Base-by-base conservation (phyloP, 1,284 basidiomycete species). In the Cronartium quercuum region DNA sequence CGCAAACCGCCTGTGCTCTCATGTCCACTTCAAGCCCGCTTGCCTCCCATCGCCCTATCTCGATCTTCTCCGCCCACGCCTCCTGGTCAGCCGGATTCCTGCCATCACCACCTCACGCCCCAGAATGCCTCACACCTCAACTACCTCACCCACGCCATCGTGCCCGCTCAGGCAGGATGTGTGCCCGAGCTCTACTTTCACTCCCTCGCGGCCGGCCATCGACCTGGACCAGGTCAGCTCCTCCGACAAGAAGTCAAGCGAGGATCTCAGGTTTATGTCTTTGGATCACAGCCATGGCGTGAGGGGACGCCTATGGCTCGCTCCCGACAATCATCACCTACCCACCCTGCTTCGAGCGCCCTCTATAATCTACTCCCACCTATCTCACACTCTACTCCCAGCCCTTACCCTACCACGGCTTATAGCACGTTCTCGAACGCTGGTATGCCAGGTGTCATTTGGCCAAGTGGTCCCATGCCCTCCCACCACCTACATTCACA, bases 351-450 rank as follows among this genome's bases (percentile, higher is more conserved):
- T 12, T 13, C 47, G 15, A 3, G 15, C 21, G 47, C 15, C 47
- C 15, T 21, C 10, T 18, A 21, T 51, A 51, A 51, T 51, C 47
- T 5, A 51, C 15, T 12, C 47, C 47, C 12, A 21, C 21, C 3
- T 21, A 51, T n/a, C 47, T 51, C 47, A 51, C 21, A 13, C 47
- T 51, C 47, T 51, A 13, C 47, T 12, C 15, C 15, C 10, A 13
- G 21, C 5, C 47, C 47, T 51, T 51, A 18, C 10, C 47, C 47
- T 21, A 18, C 47, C 10, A 18, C 47, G 15, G 10, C 47, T 51
- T 21, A 51, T 51, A 55, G 47, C 21, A 68, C 55, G n/a, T 68
- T 68, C 29, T 68, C 66, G 2, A 68, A 68, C 51, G 66, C 66
- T 18, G 66, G 66, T 3, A 21, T 68, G 5, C 66, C 66, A 4